Percentiles rank a stretch among this genome's conserved stretches.
phyloP scores from a whole-genome alignment of 345 rosid genomes.

The Salix exigua region DNA sequence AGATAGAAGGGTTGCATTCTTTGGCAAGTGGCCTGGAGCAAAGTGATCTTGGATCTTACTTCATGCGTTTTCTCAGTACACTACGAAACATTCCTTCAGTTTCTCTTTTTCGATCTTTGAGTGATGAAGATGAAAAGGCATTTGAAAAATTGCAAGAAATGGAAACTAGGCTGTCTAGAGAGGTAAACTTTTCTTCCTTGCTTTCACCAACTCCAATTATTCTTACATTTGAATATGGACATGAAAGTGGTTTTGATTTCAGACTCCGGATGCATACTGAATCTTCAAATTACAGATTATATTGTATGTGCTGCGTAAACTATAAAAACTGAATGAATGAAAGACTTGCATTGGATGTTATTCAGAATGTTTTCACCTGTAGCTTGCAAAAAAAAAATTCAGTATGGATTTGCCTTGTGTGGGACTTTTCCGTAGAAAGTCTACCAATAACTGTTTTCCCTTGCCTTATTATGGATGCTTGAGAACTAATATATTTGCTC shows the following conservation, averaged over 20 bases:
- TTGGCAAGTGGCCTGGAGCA: slow-evolving; percentile 48
- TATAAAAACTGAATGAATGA: not conserved
- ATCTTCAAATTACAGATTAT: not conserved
- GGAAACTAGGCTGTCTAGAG: slow-evolving; percentile 67
- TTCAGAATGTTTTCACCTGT: not conserved
- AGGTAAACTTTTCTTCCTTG: slow-evolving; percentile 37
- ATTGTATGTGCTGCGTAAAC: not conserved
- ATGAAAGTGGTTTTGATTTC: not conserved
- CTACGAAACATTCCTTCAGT: slow-evolving; percentile 90
- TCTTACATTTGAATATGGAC: not conserved
- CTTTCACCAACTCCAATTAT: not conserved
- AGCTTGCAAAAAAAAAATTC: not conserved
- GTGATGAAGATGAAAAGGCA: slow-evolving; percentile 72
- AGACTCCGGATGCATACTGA: not conserved
- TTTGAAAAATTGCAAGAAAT: slow-evolving; percentile 61
- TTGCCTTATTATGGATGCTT: not conserved
- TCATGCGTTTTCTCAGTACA: slow-evolving; percentile 75
- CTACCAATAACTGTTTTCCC: not conserved
- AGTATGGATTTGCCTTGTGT: not conserved
- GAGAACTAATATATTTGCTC: not conserved
- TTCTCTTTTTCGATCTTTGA: slow-evolving; percentile 73
- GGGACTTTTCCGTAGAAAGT: not conserved
- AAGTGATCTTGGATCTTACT: slow-evolving; percentile 73
- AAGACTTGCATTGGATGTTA: not conserved
- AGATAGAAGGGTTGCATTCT: slow-evolving; percentile 48